phyloP scores from a whole-genome alignment of 2,329 filamentous ascomycete species.

The Bipolaris bicolor region DNA sequence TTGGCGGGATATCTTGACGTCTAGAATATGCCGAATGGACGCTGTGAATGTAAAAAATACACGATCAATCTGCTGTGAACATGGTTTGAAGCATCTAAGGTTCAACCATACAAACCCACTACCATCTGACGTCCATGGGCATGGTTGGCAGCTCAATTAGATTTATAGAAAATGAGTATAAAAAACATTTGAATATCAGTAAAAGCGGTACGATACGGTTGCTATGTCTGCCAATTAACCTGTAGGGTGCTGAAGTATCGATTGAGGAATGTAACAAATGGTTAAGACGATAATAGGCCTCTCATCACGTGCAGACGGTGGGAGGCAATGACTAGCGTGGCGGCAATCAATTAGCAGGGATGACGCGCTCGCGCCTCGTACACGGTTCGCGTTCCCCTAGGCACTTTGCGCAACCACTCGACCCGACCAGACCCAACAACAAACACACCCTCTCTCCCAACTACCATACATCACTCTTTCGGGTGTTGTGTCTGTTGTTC shows the following conservation, averaged over 20 bases:
- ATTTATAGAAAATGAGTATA: neutral
- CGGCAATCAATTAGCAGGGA: constrained; percentile 30
- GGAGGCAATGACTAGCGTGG: constrained; percentile 18
- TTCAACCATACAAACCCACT: neutral
- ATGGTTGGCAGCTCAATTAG: neutral
- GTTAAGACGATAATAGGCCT: neutral
- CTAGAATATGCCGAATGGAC: neutral
- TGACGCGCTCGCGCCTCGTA: constrained; percentile 40
- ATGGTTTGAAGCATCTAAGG: neutral
- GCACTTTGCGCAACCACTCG: constrained; percentile 26
- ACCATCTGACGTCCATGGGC: neutral
- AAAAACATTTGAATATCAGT: neutral
- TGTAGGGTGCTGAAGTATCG: neutral
- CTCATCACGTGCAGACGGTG: constrained; percentile 1
- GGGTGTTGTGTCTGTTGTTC: neutral
- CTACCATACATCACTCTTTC: constrained; percentile 4
- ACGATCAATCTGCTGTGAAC: neutral
- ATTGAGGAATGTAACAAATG: neutral
- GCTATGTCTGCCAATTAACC: neutral
- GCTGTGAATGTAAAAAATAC: neutral
- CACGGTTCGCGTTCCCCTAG: constrained; percentile 30
- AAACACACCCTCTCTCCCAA: constrained; percentile 14
- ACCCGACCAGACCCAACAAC: constrained; percentile 19
- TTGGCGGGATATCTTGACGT: constrained; percentile 1
- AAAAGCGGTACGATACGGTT: neutral